Conservation (phyloP, 108 stramenopile genomes). For the Skeletonema menzelii region DNA sequence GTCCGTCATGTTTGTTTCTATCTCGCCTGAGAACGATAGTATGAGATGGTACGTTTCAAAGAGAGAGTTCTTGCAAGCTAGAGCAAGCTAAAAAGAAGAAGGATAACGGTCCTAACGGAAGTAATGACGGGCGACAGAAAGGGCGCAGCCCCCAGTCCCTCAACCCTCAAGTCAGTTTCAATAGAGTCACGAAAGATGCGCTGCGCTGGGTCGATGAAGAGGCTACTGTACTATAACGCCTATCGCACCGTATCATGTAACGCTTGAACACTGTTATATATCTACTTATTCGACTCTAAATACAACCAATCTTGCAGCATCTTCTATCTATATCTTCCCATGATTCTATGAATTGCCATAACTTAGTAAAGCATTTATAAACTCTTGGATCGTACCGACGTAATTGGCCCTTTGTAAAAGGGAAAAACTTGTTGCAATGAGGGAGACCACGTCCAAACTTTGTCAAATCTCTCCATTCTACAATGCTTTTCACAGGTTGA, state of each 20-base stretch:
- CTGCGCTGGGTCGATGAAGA: too few species aligned
- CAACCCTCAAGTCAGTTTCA: too few species aligned
- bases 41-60: too few species aligned
- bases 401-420: conserved; percentile 82
- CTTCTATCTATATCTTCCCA: conserved; percentile 57
- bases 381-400: conserved; percentile 61
- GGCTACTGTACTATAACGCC: too few species aligned
- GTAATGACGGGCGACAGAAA: too few species aligned
- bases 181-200: too few species aligned
- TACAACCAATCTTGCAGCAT: not conserved
- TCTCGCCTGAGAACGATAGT: too few species aligned
- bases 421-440: conserved; percentile 88
- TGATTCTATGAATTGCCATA: conserved; percentile 68
- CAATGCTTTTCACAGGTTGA: not conserved
- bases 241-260: too few species aligned
- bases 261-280: not conserved
- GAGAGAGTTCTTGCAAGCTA: too few species aligned
- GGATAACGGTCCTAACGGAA: too few species aligned
- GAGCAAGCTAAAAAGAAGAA: too few species aligned
- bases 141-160: too few species aligned
- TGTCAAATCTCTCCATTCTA: conserved; percentile 6
- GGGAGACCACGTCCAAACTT: conserved; percentile 20
- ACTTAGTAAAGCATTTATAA: conserved; percentile 43
- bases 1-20: not conserved
- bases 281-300: not conserved